Evolutionary conservation across 2,329 filamentous ascomycete species (phyloP).

Genomic region (Incumbomyces lentus): DNA sequence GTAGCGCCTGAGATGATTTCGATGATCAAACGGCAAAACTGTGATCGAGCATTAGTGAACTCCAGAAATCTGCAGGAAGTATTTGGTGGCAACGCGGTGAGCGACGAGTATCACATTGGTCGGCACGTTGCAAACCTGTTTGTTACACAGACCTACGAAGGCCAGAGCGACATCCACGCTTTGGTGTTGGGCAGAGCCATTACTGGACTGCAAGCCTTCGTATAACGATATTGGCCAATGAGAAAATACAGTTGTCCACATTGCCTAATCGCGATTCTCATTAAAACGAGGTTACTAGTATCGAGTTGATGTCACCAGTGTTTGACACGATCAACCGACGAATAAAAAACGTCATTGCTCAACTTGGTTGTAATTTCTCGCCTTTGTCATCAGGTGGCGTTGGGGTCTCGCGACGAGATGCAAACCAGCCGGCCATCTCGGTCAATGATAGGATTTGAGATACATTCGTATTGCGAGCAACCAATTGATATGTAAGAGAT

Average conservation of each 20-base stretch:
- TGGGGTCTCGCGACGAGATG: not conserved
- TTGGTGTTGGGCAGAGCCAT: slow-evolving; percentile 60
- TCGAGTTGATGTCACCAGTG: not conserved
- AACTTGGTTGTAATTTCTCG: not conserved
- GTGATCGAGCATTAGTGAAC: slow-evolving; percentile 74
- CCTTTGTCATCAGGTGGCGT: slow-evolving; percentile 1
- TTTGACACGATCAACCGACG: not conserved
- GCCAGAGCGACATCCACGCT: slow-evolving; percentile 92
- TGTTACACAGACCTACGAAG: slow-evolving; percentile 96
- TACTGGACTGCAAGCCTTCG: slow-evolving; percentile 70
- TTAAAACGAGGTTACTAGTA: too few relatives aligned
- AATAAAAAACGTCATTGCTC: not conserved
- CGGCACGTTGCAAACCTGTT: slow-evolving; percentile 93
- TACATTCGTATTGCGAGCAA: not conserved
- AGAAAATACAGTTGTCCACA: not conserved
- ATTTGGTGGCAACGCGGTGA: slow-evolving; percentile 96
- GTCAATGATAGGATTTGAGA: not conserved
- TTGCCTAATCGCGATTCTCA: too few relatives aligned
- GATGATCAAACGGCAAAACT: slow-evolving; percentile 97
- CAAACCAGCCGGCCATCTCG: not conserved
- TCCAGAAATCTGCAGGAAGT: slow-evolving; percentile 80
- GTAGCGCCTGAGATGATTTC: slow-evolving; percentile 89
- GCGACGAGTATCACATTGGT: slow-evolving; percentile 91
- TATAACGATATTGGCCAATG: slow-evolving; percentile 31
- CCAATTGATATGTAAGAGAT: slow-evolving; percentile 1